Base-by-base conservation (phyloP, 768 basidiomycete genomes). In the Suillus spraguei region DNA sequence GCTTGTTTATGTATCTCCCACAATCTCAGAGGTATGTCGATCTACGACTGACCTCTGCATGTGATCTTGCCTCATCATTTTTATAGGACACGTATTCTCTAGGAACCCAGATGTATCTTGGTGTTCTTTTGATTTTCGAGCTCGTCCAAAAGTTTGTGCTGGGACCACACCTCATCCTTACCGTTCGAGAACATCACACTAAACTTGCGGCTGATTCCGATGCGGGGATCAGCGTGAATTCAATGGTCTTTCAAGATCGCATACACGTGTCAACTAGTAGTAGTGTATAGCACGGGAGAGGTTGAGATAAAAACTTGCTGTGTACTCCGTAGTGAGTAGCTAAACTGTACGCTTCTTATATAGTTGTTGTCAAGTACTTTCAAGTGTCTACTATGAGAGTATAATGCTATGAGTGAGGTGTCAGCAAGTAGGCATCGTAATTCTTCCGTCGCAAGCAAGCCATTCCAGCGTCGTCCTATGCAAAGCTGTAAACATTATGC, bases 401-500 rank as follows among this genome's bases (percentile, higher is more conserved):
- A 24, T 7, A 7, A 46, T 24, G 6, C 13, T 24, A 47, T 14
- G 46, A 47, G 22, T 47, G 7, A 24, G 14, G 46, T 47, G 6
- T 7, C 14, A 17, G 24, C 14, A 24, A 49, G 24, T 22, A 47
- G n/a, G 49, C 14, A 24, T 50, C 49, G 16, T 14, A 28, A 17
- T 24, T 24, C 1, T 14, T 14, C 2, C 14, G 3, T 47, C 2
- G 22, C 47, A 7, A 49, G 11, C 13, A 13, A 24, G 22, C 22
- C 6, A 17, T 28, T 28, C 28, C 14, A 50, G 14, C 14, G 17
- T 9, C 9, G 16, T 28, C 16, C 28, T 28, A 50, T 4, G 8
- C 28, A 50, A 50, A 50, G 28, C 28, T 50, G 28, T 50, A 50
- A 32, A 50, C 49, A 50, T 50, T 50, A 50, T 50, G 49, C 49